Base-by-base conservation (phyloP, 1,284 basidiomycete genomes). In the Wolfiporia cocos region DNA sequence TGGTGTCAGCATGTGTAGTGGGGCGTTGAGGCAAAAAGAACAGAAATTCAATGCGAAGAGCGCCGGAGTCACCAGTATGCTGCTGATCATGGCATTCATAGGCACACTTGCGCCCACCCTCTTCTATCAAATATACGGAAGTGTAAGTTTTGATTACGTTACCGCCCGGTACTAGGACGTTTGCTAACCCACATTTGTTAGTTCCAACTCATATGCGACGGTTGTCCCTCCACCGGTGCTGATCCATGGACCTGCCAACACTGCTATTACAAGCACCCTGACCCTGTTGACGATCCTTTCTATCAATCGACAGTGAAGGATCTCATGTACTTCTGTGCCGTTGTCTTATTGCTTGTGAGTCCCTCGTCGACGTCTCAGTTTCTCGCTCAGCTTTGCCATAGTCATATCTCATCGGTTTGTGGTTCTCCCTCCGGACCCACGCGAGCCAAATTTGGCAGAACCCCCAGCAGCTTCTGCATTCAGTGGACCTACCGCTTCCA, bases 31-130 rank as follows among this genome's bases (percentile, higher is more conserved):
- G 57, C 73, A 87, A 56, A 99, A 99, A 67, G 96, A 99, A 66
- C 91, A 95, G 60, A 89, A 84, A 55, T 99, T 99, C 72, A 99
- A 99, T 59, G 95, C 96, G 10, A 94, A 92, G 68, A 92, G 88
- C 54, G 96, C 96, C 3, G 92, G 96, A 36, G 96, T 99, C 10
- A 99, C 96, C 0, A 96, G 92, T 58, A 97, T 97, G 66, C 96
- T 99, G 92, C 67, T 99, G 55, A 99, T 99, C 67, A 99, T 99
- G 95, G 96, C 96, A 5, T 94, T 99, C 62, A 97, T 99, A 47
- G 96, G 96, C 12, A 92, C 92, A 2, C 70, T 99, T 42, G 86
- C 93, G 0, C 96, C 96, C 3, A 99, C 96, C 0, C 63, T 99
- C 54, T 99, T 99, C 64, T 99, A 99, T 66, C 94, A 99, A 66